A percentile compares a stretch with the other conserved stretches of the same genome.
phyloP scores from a whole-genome alignment of 441 rosid species.

The Hypseocharis bilobata region DNA sequence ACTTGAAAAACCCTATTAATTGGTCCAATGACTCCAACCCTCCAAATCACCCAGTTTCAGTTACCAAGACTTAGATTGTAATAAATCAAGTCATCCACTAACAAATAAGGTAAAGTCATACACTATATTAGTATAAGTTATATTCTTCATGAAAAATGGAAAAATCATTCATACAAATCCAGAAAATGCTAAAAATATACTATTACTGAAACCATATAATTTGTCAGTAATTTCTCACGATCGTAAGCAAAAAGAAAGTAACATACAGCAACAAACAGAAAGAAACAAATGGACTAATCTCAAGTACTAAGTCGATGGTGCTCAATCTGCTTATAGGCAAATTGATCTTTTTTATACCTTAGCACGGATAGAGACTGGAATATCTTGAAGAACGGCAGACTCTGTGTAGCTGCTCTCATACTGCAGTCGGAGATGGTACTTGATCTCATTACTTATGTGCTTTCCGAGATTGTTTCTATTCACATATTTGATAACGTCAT shows the following conservation, averaged over 20 bases:
- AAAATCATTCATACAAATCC: too few species aligned
- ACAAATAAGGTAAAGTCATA: not conserved
- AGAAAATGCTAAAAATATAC: too few species aligned
- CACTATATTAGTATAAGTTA: too few species aligned
- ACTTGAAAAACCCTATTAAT: too few species aligned
- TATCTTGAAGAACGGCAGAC: constrained; percentile 66
- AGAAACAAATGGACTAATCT: not conserved
- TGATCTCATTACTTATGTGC: constrained; percentile 63
- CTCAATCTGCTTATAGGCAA: not conserved
- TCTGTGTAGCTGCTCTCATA: constrained; percentile 80
- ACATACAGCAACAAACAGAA: too few species aligned
- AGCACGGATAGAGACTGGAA: constrained; percentile 82
- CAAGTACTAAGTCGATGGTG: not conserved
- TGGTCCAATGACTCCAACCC: not conserved
- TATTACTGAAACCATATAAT: not conserved
- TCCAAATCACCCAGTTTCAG: too few species aligned
- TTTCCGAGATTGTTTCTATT: constrained; percentile 68
- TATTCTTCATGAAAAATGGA: too few species aligned
- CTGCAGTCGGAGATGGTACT: constrained; percentile 66
- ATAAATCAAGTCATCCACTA: not conserved
- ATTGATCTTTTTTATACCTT: constrained; percentile 37
- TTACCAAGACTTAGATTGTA: not conserved
- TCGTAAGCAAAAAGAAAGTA: not conserved
- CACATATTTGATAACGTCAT: constrained; percentile 70
- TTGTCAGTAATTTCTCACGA: not conserved